These are phyloP conservation scores for Moesziomyces sp. DNA, from an alignment of 1,284 basidiomycete genomes.

Conservation along the genomic window DNA sequence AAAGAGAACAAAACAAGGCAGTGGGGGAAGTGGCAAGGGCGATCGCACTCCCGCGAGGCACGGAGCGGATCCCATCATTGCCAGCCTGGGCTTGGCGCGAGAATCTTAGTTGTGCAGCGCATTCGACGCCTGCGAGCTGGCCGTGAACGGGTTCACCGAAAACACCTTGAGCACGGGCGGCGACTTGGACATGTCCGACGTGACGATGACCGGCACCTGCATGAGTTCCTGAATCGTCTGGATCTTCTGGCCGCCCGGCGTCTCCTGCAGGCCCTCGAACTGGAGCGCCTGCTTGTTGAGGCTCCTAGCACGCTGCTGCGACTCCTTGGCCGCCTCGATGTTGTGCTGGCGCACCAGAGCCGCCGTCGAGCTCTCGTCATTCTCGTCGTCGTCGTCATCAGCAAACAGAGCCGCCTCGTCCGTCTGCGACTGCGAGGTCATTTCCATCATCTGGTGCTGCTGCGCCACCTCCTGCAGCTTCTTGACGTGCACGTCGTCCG, in stretches of 20 bases:
- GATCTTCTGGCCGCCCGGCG: conserved; percentile 22
- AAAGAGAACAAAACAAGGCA: no score
- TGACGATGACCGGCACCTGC: conserved; percentile 59
- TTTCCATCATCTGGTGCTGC: conserved; percentile 56
- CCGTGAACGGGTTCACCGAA: conserved; percentile 38
- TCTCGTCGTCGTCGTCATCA: conserved; percentile 54
- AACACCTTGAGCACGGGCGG: conserved; percentile 65
- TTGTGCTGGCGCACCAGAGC: conserved; percentile 40
- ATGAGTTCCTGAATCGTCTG: conserved; percentile 58
- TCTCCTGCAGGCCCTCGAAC: conserved; percentile 40
- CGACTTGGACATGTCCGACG: conserved; percentile 60
- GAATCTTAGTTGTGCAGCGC: conserved; percentile 8
- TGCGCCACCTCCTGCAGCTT: conserved; percentile 52
- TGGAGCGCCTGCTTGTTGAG: conserved; percentile 37
- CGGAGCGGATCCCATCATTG: neutral
- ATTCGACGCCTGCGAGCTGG: neutral
- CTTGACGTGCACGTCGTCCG: conserved; percentile 73
- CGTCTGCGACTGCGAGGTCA: conserved; percentile 56
- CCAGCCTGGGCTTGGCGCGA: neutral
- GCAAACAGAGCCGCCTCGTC: conserved; percentile 62
- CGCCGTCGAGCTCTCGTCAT: conserved; percentile 30
- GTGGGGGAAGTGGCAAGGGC: neutral
- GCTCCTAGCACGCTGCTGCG: conserved; percentile 42
- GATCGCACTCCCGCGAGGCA: neutral
- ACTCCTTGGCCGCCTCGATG: conserved; percentile 48